Percentiles rank a stretch among this genome's conserved stretches.
These are phyloP conservation scores for Chytriomyces sp. DNA, from an alignment of 192 early-diverging fungal species.

Conservation along the genomic window DNA sequence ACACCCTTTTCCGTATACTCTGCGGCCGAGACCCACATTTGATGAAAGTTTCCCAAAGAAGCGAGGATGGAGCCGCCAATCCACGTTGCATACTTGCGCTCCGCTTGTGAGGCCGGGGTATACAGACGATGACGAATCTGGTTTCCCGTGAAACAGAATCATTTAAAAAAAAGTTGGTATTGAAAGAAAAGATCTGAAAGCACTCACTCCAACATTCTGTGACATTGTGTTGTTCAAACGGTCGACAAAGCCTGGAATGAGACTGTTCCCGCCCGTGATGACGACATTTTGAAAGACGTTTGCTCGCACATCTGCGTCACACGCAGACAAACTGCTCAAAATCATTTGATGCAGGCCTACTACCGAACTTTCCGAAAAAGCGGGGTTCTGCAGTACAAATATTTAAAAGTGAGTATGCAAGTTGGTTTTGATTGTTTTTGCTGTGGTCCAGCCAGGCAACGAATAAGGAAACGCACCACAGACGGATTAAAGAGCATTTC, in stretches of 20 bases:
- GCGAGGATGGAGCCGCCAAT: slow-evolving; percentile 95
- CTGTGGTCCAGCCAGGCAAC: background rate
- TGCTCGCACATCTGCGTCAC: slow-evolving; percentile 88
- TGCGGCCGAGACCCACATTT: slow-evolving; percentile 95
- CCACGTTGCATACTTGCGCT: slow-evolving; percentile 95
- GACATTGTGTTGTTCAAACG: slow-evolving; percentile 74
- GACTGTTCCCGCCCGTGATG: slow-evolving; percentile 86
- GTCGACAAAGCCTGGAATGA: slow-evolving; percentile 87
- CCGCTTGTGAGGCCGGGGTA: slow-evolving; percentile 74
- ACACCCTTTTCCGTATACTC: slow-evolving; percentile 90
- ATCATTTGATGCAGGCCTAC: slow-evolving; percentile 14
- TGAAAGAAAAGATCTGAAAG: slow-evolving; percentile 41
- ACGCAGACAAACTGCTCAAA: slow-evolving; percentile 62
- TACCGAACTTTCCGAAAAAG: background rate
- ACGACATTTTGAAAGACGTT: slow-evolving; percentile 82
- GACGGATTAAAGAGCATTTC: slow-evolving; percentile 88
- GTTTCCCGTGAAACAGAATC: background rate
- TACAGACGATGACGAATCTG: slow-evolving; percentile 83
- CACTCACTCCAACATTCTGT: slow-evolving; percentile 57
- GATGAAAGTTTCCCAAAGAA: slow-evolving; percentile 96
- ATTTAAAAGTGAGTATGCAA: slow-evolving; percentile 14
- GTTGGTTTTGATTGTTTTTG: no score
- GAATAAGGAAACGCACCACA: slow-evolving; percentile 36
- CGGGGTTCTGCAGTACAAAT: slow-evolving; percentile 9
- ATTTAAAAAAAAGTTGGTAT: slow-evolving; percentile 18